Base-by-base conservation (phyloP, 2,329 filamentous ascomycete genomes). In the Ustulina deusta region DNA sequence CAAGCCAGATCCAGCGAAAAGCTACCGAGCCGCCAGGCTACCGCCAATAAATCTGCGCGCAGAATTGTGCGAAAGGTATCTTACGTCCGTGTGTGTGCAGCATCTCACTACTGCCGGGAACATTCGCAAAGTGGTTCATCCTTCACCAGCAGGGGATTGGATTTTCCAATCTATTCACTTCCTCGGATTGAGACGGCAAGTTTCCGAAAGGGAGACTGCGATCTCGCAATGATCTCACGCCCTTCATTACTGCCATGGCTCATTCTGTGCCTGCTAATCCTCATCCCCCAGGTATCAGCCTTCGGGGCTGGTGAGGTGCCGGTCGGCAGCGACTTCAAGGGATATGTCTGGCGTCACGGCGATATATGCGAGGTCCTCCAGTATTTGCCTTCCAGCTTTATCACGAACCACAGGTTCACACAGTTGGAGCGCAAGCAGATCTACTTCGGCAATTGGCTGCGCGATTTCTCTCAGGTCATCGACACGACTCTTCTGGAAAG, bases 381-480 rank as follows among this genome's bases (percentile, higher is more conserved):
- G 15, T 80, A 73, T 67, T 68, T 81, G 17, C 80, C 80, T 5
- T 74, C 73, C 7, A 79, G 78, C 71, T 80, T 81, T 68, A 57
- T 80, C 51, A 81, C 80, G 1, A 73, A 77, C 20, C 75, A 80
- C 64, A 76, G 79, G 60, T 81, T 81, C 73, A 81, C 80, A 0
- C 74, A 78, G 54, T 73, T 81, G 2, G 77, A 81, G 68, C 76
- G 79, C 32, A 78, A 79, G 55, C 77, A 78, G 66, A 76, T 81
- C 20, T 81, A 81, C 55, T 83, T 84, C 76, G 82, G 82, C 67
- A 81, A 81, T 70, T 81, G 81, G 80, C 67, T 78, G 36, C 81
- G 84, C 61, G 84, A 86, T 74, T 87, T 87, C 75, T 84, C 74
- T 15, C 80, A 87, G 79, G 84, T 86, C 68, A 82, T 87, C 61